phyloP scores from a whole-genome alignment of 805 yeast genomes.

The Candida vartiovaarae region DNA sequence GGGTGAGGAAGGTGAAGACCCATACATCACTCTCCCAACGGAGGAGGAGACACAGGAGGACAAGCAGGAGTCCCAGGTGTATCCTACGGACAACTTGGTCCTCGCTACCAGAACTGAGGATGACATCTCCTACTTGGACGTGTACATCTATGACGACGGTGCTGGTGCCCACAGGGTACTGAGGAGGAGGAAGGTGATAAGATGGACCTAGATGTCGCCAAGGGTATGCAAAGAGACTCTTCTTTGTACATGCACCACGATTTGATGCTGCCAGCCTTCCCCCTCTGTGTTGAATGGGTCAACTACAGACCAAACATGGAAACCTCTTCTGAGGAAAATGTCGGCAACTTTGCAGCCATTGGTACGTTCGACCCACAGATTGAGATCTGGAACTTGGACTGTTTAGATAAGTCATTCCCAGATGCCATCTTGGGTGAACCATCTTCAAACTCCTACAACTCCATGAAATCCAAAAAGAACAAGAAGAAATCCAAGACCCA shows the following conservation, averaged over 20 bases:
- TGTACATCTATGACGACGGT: constrained; percentile 90
- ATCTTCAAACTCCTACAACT: constrained; percentile 22
- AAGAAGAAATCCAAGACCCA: constrained; percentile 40
- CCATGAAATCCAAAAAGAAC: constrained; percentile 27
- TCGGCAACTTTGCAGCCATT: constrained; percentile 90
- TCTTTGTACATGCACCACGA: constrained; percentile 92
- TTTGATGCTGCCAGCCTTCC: constrained; percentile 94
- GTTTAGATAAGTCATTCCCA: constrained; percentile 90
- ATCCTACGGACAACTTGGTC: constrained; percentile 84
- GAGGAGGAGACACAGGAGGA: constrained; percentile 63
- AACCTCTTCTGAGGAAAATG: constrained; percentile 30
- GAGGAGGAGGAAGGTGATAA: constrained; percentile 61
- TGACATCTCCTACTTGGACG: constrained; percentile 86
- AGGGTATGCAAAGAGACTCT: constrained; percentile 64
- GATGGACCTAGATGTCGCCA: constrained; percentile 65
- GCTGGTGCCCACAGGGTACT: constrained; percentile 73
- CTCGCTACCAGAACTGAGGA: constrained; percentile 95
- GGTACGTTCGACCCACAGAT: constrained; percentile 98
- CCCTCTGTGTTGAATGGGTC: constrained; percentile 94
- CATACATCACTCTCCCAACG: constrained; percentile 39
- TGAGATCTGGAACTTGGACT: constrained; percentile 94
- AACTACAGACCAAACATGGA: constrained; percentile 54
- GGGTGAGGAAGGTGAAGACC: constrained; percentile 34
- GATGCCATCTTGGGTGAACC: constrained; percentile 86
- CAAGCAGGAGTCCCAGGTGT: constrained; percentile 74